Percentiles rank a stretch among this genome's conserved stretches.
phyloP scores from a whole-genome alignment of 345 rosid genomes.

The Sisymbrium irio region DNA sequence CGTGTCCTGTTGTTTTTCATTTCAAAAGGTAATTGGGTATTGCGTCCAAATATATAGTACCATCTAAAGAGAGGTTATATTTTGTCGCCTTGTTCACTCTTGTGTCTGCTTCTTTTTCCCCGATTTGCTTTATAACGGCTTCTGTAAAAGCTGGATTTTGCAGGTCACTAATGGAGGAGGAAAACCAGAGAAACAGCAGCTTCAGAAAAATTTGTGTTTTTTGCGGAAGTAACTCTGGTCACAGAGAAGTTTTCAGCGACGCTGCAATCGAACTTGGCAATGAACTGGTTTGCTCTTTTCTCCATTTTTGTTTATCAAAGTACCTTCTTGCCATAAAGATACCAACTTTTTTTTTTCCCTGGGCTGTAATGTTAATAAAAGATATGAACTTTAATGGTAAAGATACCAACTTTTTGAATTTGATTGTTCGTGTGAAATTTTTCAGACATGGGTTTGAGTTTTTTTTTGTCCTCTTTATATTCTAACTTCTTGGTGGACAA shows the following conservation, averaged over 20 bases:
- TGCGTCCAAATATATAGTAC: neutral
- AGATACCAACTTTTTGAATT: neutral
- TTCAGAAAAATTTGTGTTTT: slow-evolving; percentile 86
- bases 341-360: neutral
- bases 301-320: neutral
- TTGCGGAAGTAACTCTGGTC: slow-evolving; percentile 93
- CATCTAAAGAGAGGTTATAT: neutral
- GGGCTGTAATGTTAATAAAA: neutral
- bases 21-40: neutral
- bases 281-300: slow-evolving; percentile 69
- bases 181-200: slow-evolving; percentile 44
- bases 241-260: slow-evolving; percentile 74
- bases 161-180: slow-evolving; percentile 65
- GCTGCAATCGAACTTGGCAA: slow-evolving; percentile 90
- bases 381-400: neutral
- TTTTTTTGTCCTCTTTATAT: neutral
- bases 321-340: neutral
- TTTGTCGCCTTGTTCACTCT: slow-evolving; percentile 14
- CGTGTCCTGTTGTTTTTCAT: neutral
- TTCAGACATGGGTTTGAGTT: slow-evolving; percentile 10
- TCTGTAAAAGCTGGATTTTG: neutral
- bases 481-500: neutral
- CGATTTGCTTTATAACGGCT: slow-evolving; percentile 7
- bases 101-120: neutral
- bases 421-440: neutral